Conservation (phyloP, 352 stramenopile genomes). For the Phytophthora fragariae region DNA sequence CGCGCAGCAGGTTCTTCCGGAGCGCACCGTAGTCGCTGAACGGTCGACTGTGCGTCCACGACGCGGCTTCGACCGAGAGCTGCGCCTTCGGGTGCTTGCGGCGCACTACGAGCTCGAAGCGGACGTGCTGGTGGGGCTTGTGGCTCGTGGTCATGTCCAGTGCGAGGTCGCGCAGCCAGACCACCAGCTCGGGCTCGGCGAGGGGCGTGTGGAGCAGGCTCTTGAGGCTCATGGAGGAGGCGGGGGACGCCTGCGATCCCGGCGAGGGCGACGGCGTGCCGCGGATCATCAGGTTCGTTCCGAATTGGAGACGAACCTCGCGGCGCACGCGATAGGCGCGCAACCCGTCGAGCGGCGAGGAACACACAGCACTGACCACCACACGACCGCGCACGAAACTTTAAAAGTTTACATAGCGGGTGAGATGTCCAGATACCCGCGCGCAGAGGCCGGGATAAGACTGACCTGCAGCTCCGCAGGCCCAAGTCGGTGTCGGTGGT, state of each 20-base stretch:
- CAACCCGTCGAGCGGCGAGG: not conserved
- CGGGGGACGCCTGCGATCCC: constrained; percentile 21
- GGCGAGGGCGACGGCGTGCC: constrained; percentile 5
- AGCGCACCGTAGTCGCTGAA: constrained; percentile 42
- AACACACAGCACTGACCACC: constrained; percentile 7
- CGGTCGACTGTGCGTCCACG: constrained; percentile 37
- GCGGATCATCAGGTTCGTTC: constrained; percentile 24
- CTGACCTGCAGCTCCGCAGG: not conserved
- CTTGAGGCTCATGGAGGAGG: constrained; percentile 23
- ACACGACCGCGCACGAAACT: not conserved
- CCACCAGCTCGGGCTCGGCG: constrained; percentile 32
- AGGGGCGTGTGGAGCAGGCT: constrained; percentile 25
- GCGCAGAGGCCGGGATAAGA: constrained; percentile 17
- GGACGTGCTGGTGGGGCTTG: constrained; percentile 19
- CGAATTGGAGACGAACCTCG: constrained; percentile 3
- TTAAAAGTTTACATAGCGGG: constrained; percentile 12
- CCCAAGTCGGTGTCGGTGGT: not conserved
- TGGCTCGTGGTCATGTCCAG: constrained; percentile 31
- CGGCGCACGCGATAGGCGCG: not conserved
- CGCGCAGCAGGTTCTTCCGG: constrained; percentile 45
- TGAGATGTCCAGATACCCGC: constrained; percentile 17
- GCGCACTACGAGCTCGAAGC: constrained; percentile 32
- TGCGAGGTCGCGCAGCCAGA: constrained; percentile 33
- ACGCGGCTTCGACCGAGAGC: constrained; percentile 17
- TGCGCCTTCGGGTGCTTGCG: constrained; percentile 17